phyloP scores from a whole-genome alignment of 306 rosid species.

The Prunus persica region Prunus_persica_NCBIv2 NC_034009.1:34137001-34137500 shows the following conservation, averaged over 20 bases:
- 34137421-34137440: conserved; percentile 13
- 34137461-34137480: not conserved
- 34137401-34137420: conserved; percentile 19
- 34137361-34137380: conserved; percentile 69
- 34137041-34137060: conserved; percentile 57
- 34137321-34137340: conserved; percentile 77
- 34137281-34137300: conserved; percentile 93
- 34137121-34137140: not conserved
- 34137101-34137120: conserved; percentile 10
- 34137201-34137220: conserved; percentile 18
- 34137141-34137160: not conserved
- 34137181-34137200: not conserved
- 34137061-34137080: conserved; percentile 54
- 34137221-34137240: conserved; percentile 16
- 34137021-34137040: conserved; percentile 73
- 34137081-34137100: conserved; percentile 23
- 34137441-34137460: not conserved
- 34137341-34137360: conserved; percentile 71
- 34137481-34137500: not conserved
- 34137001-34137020: conserved; percentile 91
- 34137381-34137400: conserved; percentile 55
- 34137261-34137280: conserved; percentile 8
- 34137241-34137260: not conserved
- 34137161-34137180: not conserved
- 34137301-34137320: conserved; percentile 98